Conservation (phyloP, 1,284 basidiomycete genomes). For the Gomphus bonarii region DNA sequence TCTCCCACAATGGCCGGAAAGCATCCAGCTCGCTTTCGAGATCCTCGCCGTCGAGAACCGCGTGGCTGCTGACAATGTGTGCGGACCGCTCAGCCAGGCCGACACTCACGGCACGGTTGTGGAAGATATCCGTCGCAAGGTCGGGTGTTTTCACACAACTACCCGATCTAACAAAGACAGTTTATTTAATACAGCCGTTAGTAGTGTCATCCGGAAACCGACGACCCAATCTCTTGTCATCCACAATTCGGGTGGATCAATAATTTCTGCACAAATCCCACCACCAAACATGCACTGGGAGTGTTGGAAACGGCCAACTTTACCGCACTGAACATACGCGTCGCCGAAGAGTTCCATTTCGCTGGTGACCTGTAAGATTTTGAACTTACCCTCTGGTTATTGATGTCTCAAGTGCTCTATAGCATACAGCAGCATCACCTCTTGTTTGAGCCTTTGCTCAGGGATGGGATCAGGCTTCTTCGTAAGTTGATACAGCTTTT, state of each 20-base stretch:
- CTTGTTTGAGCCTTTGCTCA: slow-evolving; percentile 21
- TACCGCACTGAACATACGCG: slow-evolving; percentile 12
- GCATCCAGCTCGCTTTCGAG: slow-evolving; percentile 19
- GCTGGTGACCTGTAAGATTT: slow-evolving; percentile 21
- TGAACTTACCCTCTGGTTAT: background rate
- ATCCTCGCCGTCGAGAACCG: slow-evolving; percentile 15
- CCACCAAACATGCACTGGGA: slow-evolving; percentile 18
- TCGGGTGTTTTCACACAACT: background rate
- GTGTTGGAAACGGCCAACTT: slow-evolving; percentile 16
- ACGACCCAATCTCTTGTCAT: slow-evolving; percentile 8
- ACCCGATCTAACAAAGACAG: no score
- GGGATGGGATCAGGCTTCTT: slow-evolving; percentile 21
- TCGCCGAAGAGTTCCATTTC: slow-evolving; percentile 16
- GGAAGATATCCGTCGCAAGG: slow-evolving; percentile 6
- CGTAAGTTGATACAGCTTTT: slow-evolving; percentile 16
- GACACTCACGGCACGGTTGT: slow-evolving; percentile 5
- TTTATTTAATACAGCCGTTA: no score
- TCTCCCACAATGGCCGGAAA: slow-evolving; percentile 21
- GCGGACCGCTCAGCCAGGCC: background rate
- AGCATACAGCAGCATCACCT: slow-evolving; percentile 20
- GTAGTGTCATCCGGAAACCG: no score
- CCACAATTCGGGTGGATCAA: slow-evolving; percentile 17
- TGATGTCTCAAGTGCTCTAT: background rate
- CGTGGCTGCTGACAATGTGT: slow-evolving; percentile 11
- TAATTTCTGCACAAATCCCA: slow-evolving; percentile 17